phyloP scores from a whole-genome alignment of 2,329 filamentous ascomycete species.

The Fusarium anguioides region DNA sequence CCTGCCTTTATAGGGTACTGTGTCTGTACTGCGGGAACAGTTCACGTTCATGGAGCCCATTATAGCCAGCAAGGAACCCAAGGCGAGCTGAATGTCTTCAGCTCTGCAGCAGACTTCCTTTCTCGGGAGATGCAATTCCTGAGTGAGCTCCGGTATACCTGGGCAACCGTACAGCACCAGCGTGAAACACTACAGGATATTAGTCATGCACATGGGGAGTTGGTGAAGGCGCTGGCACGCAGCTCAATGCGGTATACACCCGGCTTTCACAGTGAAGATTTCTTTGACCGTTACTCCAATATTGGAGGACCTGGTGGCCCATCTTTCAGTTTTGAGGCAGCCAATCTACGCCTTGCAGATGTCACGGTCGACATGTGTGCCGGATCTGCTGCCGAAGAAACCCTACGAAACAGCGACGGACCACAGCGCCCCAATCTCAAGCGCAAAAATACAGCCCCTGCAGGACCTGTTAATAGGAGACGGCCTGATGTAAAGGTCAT shows the following conservation, averaged over 20 bases:
- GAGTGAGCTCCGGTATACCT: conserved; percentile 77
- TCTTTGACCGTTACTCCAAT: conserved; percentile 81
- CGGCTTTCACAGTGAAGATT: conserved; percentile 87
- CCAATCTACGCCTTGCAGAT: conserved; percentile 78
- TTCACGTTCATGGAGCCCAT: conserved; percentile 87
- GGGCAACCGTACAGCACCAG: conserved; percentile 84
- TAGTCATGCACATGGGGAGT: conserved; percentile 80
- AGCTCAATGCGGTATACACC: conserved; percentile 77
- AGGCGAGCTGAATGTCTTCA: conserved; percentile 71
- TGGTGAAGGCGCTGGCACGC: conserved; percentile 77
- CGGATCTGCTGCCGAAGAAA: conserved; percentile 66
- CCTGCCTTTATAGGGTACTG: conserved; percentile 89
- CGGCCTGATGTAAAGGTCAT: conserved; percentile 54
- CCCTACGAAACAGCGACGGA: conserved; percentile 50
- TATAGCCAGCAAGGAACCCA: conserved; percentile 68
- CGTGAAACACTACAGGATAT: conserved; percentile 81
- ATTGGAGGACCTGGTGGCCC: conserved; percentile 68
- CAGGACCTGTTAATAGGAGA: conserved; percentile 52
- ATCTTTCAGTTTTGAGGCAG: conserved; percentile 74
- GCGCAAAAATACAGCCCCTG: conserved; percentile 59
- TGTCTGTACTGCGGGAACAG: conserved; percentile 85
- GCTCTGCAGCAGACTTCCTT: conserved; percentile 74
- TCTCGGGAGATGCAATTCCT: conserved; percentile 84
- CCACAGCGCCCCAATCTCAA: conserved; percentile 57
- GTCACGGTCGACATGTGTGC: conserved; percentile 69